Evolutionary conservation across 2,329 filamentous ascomycete genomes (phyloP).

Genomic region (Cladophialophora chaetospira): DNA sequence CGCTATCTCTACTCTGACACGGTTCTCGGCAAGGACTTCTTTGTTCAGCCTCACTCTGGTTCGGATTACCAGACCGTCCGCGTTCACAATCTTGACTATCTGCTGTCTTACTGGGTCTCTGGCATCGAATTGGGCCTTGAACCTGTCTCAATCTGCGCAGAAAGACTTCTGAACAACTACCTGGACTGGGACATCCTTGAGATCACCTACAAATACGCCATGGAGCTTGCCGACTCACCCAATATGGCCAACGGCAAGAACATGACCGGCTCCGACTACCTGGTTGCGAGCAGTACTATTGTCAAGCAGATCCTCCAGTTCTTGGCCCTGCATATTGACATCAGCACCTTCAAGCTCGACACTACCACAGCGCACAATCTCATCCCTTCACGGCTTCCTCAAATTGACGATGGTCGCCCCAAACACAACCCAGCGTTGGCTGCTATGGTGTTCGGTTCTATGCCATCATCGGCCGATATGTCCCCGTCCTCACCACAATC

Average conservation of each 20-base stretch:
- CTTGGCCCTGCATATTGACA: slow-evolving; percentile 23
- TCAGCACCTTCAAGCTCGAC: slow-evolving; percentile 28
- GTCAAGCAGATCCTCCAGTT: slow-evolving; percentile 24
- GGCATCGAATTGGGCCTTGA: slow-evolving; percentile 32
- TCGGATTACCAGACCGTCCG: slow-evolving; percentile 22
- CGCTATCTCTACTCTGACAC: slow-evolving; percentile 34
- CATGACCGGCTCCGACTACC: slow-evolving; percentile 25
- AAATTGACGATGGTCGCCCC: slow-evolving; percentile 24
- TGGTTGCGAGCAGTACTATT: slow-evolving; percentile 20
- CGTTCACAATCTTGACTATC: slow-evolving; percentile 30
- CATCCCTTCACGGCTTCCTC: slow-evolving; percentile 26
- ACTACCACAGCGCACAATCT: slow-evolving; percentile 3
- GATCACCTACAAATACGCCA: slow-evolving; percentile 25
- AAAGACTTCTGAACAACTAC: slow-evolving; percentile 25
- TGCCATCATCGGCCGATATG: slow-evolving; percentile 27
- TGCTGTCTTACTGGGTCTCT: slow-evolving; percentile 33
- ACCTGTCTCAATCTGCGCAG: slow-evolving; percentile 26
- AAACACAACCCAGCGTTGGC: slow-evolving; percentile 31
- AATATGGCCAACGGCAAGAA: slow-evolving; percentile 19
- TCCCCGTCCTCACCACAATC: slow-evolving; percentile 22
- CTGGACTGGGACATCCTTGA: slow-evolving; percentile 33
- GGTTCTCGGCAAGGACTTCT: slow-evolving; percentile 28
- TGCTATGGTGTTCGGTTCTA: slow-evolving; percentile 34
- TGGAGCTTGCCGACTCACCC: slow-evolving; percentile 23
- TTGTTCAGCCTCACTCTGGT: slow-evolving; percentile 20